Base-by-base conservation (phyloP, 805 yeast species). In the Candida glaebosa region DNA sequence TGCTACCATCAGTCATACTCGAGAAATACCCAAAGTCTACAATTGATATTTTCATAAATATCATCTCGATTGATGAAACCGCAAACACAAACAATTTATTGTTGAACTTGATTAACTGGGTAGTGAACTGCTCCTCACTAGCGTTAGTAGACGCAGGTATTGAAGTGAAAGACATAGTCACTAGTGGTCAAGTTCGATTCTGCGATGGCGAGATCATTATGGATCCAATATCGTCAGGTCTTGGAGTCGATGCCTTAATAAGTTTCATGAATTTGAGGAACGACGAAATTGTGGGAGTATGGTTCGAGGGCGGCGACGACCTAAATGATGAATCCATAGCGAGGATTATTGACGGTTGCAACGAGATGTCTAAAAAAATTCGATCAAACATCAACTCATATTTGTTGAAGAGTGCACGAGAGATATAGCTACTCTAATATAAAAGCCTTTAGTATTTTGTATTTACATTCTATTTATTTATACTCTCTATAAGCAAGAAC, bases 11-110 rank as follows among this genome's bases (percentile, higher is more conserved):
- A 1, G 69, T 85, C 2, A 50, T 82, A 15, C 65, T 87, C 25
- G 77, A 77, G 10, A 81, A 82, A 46, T 93, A 93, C 59, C 97
- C 98, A 3, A 91, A 91, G 61, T 86, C 96, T 2, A 81, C 90
- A 15, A 87, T 91, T 43, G 93, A 84, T 54, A 75, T 91, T 12
- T 83, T 82, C 47, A 68, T 93, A 4, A 78, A 83, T 31, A 67
- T 91, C 5, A 72, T 90, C 20, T 70, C 82, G n/a, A 56, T 67
- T 3, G 69, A 69, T 31, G 45, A 43, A 5, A 30, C 31, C 5
- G 19, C 39, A 5, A 49, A 54, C 19, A 40, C 60, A 12, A 52
- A 56, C 37, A 53, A 60, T 9, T 55, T 57, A 6, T 52, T 71
- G 37, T 52, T 68, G 34, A 67, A 74, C 37, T 61, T 74, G 40